phyloP scores from a whole-genome alignment of 2,329 filamentous ascomycete genomes.

The Xylariaceae sp. region DNA sequence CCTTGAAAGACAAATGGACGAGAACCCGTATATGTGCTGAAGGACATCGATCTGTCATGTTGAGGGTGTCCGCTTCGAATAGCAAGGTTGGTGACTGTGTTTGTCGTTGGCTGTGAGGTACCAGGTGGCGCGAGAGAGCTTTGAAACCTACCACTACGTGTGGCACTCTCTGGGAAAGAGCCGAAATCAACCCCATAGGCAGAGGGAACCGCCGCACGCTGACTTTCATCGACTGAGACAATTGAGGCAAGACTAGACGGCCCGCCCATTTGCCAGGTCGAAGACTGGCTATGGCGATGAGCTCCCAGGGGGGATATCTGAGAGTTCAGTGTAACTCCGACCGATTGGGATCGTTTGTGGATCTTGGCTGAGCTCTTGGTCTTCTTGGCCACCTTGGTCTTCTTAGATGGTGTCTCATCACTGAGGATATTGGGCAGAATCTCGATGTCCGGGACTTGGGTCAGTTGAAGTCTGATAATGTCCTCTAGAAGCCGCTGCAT shows the following conservation, averaged over 20 bases:
- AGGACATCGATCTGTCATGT: no score
- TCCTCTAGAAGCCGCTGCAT: constrained; percentile 43
- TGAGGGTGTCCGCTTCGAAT: no score
- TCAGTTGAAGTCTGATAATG: constrained; percentile 39
- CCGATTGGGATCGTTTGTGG: constrained; percentile 36
- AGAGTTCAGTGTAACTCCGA: constrained; percentile 26
- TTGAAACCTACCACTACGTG: no score
- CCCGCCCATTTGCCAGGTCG: constrained; percentile 16
- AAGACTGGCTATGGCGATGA: constrained; percentile 27
- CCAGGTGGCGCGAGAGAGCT: no score
- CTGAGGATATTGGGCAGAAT: constrained; percentile 53
- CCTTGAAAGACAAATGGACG: no score
- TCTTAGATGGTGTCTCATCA: constrained; percentile 29
- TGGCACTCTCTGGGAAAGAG: no score
- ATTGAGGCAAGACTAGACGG: constrained; percentile 14
- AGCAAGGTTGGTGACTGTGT: no score
- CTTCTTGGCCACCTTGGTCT: constrained; percentile 25
- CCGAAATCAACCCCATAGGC: no score
- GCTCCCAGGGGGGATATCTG: constrained; percentile 21
- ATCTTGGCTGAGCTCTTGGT: constrained; percentile 20
- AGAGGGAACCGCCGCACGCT: constrained; percentile 21
- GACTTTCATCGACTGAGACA: constrained; percentile 30
- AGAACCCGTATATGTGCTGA: no score
- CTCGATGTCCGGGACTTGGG: constrained; percentile 55
- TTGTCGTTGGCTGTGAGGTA: no score